These are phyloP conservation scores for Monosporascus sp. DNA, from an alignment of 2,329 filamentous ascomycete species.

Conservation along the genomic window DNA sequence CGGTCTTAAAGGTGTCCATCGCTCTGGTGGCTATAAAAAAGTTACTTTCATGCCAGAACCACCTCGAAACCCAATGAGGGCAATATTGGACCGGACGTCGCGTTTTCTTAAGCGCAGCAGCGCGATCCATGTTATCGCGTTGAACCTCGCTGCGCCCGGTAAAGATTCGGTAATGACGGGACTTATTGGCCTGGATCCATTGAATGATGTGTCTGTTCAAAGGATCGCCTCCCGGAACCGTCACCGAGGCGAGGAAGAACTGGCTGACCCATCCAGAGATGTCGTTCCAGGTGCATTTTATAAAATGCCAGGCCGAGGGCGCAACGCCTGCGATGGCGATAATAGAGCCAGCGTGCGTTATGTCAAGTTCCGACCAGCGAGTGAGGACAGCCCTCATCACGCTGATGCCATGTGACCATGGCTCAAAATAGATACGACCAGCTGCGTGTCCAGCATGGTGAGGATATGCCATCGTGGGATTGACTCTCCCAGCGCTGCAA, in stretches of 20 bases:
- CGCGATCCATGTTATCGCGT: slow-evolving; percentile 28
- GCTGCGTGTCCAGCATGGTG: slow-evolving; percentile 9
- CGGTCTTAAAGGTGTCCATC: slow-evolving; percentile 31
- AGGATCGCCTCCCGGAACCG: slow-evolving; percentile 38
- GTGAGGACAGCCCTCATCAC: slow-evolving; percentile 32
- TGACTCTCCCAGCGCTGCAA: not conserved
- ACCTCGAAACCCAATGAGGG: slow-evolving; percentile 39
- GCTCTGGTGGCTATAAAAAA: slow-evolving; percentile 41
- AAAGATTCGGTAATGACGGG: slow-evolving; percentile 34
- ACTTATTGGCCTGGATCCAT: slow-evolving; percentile 38
- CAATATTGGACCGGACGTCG: slow-evolving; percentile 37
- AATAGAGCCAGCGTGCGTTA: slow-evolving; percentile 40
- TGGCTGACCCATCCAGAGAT: slow-evolving; percentile 35
- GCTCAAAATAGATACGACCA: slow-evolving; percentile 17
- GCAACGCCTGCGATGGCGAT: slow-evolving; percentile 39
- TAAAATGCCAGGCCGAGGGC: slow-evolving; percentile 34
- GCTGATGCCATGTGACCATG: slow-evolving; percentile 28
- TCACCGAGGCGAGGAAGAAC: slow-evolving; percentile 40
- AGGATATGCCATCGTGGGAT: slow-evolving; percentile 4
- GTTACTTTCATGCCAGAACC: slow-evolving; percentile 45
- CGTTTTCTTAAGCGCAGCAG: slow-evolving; percentile 36
- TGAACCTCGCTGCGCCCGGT: slow-evolving; percentile 38
- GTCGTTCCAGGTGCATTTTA: slow-evolving; percentile 32
- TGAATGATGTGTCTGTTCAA: slow-evolving; percentile 40
- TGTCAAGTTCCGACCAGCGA: slow-evolving; percentile 40